Base-by-base conservation (phyloP, 2,329 filamentous ascomycete species). In the Hypoxylon sp. region DNA sequence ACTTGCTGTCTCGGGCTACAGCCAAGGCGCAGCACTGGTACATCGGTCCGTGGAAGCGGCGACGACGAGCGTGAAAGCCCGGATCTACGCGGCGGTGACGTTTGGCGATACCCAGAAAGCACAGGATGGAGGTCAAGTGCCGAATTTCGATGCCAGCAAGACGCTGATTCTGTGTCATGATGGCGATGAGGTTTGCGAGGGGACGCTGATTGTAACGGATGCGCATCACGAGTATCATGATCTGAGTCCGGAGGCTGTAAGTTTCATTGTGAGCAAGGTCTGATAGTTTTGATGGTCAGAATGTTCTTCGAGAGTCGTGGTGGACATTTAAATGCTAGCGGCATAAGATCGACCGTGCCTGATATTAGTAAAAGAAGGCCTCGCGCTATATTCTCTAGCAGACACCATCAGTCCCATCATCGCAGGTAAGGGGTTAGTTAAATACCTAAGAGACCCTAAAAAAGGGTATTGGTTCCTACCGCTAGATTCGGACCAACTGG, bases 161-260 rank as follows among this genome's bases (percentile, higher is more conserved):
- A 68, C 73, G 2, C 64, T 82, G 68, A 81, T 83, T 19, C 79
- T 82, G 37, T 87, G 85, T 62, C 79, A 82, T 28, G 47, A 65
- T 3, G 84, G 81, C 0, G 85, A 87, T 65, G 74, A 80, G 8
- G 84, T 87, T 5, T 87, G 85, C 61, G 56, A 72, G 3, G 81
- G 83, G 32, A 80, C 80, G 0, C 69, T 79, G 20, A 74, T 80
- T 54, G 71, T 80, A 5, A 71, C 79, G 3, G 62, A 64, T 39
- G 64, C 67, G 10, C 67, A 69, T 50, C 30, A 48, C 15, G 59
- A 39, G 1, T 69, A 69, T 19, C 37, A 59, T 22, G 59, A 67
- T 37, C 62, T 67, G 13, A 56, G 64, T n/a, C 64, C 67, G 3
- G 59, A 69, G 3, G 67, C 64, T 0, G 64, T 69, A 19, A 54